Percentiles rank a stretch among this genome's conserved stretches.
Evolutionary conservation across 2,329 filamentous ascomycete species (phyloP).

Genomic region (Scytalidium sp.): DNA sequence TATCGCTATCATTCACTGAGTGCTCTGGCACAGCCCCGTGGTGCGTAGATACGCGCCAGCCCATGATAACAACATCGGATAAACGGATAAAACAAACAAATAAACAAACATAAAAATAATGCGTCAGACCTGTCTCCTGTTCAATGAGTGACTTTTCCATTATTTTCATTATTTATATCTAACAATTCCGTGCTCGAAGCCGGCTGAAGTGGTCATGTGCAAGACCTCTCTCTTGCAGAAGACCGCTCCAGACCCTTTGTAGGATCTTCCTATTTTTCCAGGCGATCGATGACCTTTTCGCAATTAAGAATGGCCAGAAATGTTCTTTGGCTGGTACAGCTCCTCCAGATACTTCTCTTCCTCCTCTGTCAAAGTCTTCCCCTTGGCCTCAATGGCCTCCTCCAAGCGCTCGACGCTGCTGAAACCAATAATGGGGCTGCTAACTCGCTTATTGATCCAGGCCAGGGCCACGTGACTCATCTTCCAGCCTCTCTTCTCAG

Average conservation of each 20-base stretch:
- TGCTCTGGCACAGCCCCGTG: not conserved
- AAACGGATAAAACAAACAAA: too few relatives aligned
- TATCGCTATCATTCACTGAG: not conserved
- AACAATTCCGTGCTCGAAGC: not conserved
- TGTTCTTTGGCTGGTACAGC: conserved; percentile 44
- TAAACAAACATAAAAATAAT: too few relatives aligned
- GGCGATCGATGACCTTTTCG: too few relatives aligned
- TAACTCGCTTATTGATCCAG: conserved; percentile 45
- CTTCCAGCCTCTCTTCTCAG: conserved; percentile 51
- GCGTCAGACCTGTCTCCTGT: too few relatives aligned
- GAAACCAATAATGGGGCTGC: conserved; percentile 51
- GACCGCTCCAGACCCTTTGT: not conserved
- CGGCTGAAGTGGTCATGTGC: too few relatives aligned
- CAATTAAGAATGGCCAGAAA: conserved; percentile 25
- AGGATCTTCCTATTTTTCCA: too few relatives aligned
- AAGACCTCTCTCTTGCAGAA: too few relatives aligned
- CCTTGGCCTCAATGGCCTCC: conserved; percentile 41
- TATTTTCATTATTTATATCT: not conserved
- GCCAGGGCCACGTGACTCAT: conserved; percentile 58
- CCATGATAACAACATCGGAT: too few relatives aligned
- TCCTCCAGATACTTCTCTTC: conserved; percentile 53
- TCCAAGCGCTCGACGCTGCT: conserved; percentile 48
- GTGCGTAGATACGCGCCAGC: not conserved
- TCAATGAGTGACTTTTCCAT: too few relatives aligned
- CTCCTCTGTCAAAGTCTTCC: conserved; percentile 43